Conservation (phyloP, 345 rosid genomes). For the Eucalyptus polyanthemos region DNA sequence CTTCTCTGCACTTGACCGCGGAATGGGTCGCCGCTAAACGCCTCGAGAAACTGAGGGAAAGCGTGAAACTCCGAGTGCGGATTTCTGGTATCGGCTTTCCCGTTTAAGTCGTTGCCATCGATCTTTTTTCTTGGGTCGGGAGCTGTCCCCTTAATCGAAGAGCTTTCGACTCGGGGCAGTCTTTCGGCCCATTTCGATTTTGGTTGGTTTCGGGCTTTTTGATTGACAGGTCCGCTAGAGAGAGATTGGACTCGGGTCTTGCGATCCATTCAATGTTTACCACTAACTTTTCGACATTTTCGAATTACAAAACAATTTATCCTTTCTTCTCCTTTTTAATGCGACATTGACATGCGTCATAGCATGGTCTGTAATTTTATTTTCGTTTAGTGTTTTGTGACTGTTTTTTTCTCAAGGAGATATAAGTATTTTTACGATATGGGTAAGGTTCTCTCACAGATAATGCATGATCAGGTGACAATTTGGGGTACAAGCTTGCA, state of each 20-base stretch:
- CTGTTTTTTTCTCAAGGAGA: background rate
- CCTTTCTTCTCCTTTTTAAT: background rate
- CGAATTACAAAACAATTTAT: background rate
- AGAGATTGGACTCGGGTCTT: background rate
- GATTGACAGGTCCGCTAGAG: background rate
- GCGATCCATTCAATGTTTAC: background rate
- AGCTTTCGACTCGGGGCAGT: background rate
- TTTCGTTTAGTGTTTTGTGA: background rate
- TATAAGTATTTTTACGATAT: background rate
- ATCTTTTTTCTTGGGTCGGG: background rate
- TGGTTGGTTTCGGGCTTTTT: background rate
- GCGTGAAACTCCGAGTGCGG: background rate
- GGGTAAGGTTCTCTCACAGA: background rate
- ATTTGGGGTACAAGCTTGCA: background rate
- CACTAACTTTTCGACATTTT: background rate
- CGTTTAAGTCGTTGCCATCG: background rate
- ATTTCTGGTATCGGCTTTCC: background rate
- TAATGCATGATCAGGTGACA: background rate
- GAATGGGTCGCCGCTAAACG: background rate
- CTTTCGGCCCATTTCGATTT: background rate
- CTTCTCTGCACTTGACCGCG: background rate
- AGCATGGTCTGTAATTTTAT: background rate
- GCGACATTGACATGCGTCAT: background rate
- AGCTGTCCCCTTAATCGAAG: background rate
- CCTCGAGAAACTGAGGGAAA: background rate